Evolutionary conservation across 225 moss, liverwort and hornwort genomes (phyloP), one percentile per base, ranked within the genome.

Genomic region (Bryoerythrophyllum caledonicum): DNA sequence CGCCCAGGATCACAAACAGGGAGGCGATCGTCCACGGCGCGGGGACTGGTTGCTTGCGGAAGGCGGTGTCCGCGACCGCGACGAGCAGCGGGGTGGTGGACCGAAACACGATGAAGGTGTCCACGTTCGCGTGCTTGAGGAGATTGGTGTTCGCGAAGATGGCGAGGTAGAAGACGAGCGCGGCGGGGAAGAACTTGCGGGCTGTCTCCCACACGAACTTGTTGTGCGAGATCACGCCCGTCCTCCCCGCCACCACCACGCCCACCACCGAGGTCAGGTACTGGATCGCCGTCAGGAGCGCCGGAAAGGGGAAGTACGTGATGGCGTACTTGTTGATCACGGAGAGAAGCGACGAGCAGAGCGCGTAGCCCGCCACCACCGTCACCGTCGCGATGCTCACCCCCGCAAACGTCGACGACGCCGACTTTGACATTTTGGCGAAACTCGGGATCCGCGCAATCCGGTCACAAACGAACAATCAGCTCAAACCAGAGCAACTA

Each of bases 81-180:
- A 89, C 89, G 21, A 89, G 71, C 17, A 89, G 52, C 17, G 89
- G 89, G 4, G 86, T 87, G 4, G 82, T 82, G n/a, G 89, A 89
- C 6, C 89, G 84, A 59, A 89, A 89, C 34, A 89, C 87, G 32
- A 89, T 89, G 53, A 89, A 89, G 0, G 89, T 89, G 55, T 89
- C 89, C 2, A 89, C 89, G 27, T 89, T 89, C 52, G 89, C 89
- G 46, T 89, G 87, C 59, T 84, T 76, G 3, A 89, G 80, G 7
- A 89, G 87, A 51, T 89, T 87, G 26, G 86, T 89, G 60, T 89
- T 89, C 8, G 89, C 78, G 40, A 89, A 89, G 51, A 89, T 86
- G 26, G 89, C 86, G 11, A 89, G 55, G 25, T 89, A 89, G 67
- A 86, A 89, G 7, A 86, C 82, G n/a, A 89, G 68, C 13, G 89